Conservation (phyloP, 768 basidiomycete species). For the Sistotremastrum suecicum region DNA sequence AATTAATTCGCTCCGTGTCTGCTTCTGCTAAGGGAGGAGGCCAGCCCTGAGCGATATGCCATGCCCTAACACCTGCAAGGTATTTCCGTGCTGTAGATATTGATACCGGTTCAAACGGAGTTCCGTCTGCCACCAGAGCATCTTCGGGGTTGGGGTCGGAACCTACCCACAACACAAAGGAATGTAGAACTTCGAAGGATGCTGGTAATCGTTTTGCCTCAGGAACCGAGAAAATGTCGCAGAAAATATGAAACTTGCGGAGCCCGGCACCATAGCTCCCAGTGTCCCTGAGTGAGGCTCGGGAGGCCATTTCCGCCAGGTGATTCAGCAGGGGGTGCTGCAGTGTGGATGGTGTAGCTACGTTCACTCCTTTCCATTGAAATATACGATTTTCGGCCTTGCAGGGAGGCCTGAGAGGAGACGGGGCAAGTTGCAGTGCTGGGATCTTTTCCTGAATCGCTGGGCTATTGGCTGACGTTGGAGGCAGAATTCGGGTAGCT, state of each 20-base stretch:
- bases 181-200: slow-evolving; percentile 17
- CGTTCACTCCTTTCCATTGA: slow-evolving; percentile 20
- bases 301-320: slow-evolving; percentile 10
- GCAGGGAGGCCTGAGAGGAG: slow-evolving; percentile 13
- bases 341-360: slow-evolving; percentile 12
- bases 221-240: slow-evolving; percentile 19
- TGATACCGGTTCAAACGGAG: slow-evolving; percentile 19
- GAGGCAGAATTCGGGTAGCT: not conserved
- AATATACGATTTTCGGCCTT: slow-evolving; percentile 13
- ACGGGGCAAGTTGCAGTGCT: slow-evolving; percentile 7
- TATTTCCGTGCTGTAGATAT: slow-evolving; percentile 17
- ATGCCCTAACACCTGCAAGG: slow-evolving; percentile 21
- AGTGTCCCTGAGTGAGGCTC: slow-evolving; percentile 11
- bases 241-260: slow-evolving; percentile 18
- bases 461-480: too few species aligned
- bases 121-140: slow-evolving; percentile 1
- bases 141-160: slow-evolving; percentile 14
- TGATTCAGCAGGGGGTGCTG: slow-evolving; percentile 9
- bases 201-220: slow-evolving; percentile 16
- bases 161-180: slow-evolving; percentile 22
- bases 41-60: slow-evolving; percentile 27
- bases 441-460: too few species aligned
- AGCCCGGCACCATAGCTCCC: slow-evolving; percentile 12
- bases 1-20: slow-evolving; percentile 13
- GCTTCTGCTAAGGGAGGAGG: slow-evolving; percentile 15